Evolutionary conservation across 2,329 filamentous ascomycete genomes (phyloP).

Genomic region (Aspergillus sp.): DNA sequence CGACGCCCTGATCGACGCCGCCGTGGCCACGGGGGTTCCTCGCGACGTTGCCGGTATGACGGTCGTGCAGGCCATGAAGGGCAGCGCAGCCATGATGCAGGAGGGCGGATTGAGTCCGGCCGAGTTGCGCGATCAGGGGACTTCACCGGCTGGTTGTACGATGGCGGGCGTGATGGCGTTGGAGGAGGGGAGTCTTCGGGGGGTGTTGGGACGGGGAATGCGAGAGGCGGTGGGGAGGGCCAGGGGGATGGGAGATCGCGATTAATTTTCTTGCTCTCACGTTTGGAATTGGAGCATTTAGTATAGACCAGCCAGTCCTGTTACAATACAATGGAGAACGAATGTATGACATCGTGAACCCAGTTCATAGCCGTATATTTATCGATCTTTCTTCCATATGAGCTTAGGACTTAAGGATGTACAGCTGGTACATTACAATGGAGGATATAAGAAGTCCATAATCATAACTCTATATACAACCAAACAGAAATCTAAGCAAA

Average conservation of each 20-base stretch:
- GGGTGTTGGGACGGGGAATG: constrained; percentile 55
- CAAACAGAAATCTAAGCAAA: not conserved
- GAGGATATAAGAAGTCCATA: no score
- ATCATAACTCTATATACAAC: no score
- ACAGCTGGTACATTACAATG: no score
- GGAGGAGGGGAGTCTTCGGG: constrained; percentile 58
- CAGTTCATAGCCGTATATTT: no score
- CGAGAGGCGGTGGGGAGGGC: constrained; percentile 61
- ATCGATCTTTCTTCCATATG: no score
- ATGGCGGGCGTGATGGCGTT: constrained; percentile 61
- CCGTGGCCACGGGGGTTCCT: constrained; percentile 62
- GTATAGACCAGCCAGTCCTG: no score
- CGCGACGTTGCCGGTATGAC: constrained; percentile 60
- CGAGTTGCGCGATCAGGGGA: constrained; percentile 59
- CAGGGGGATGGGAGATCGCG: constrained; percentile 43
- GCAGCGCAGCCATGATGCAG: constrained; percentile 58
- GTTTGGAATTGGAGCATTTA: no score
- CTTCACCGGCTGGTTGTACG: constrained; percentile 63
- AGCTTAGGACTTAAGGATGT: no score
- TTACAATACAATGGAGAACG: no score
- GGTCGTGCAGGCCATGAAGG: constrained; percentile 63
- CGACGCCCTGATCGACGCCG: constrained; percentile 61
- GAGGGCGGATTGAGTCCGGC: constrained; percentile 60
- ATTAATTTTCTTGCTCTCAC: not conserved
- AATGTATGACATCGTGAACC: no score